Evolutionary conservation across 2,329 filamentous ascomycete genomes (phyloP).

Genomic region (Sodiomyces alkalinus): DNA sequence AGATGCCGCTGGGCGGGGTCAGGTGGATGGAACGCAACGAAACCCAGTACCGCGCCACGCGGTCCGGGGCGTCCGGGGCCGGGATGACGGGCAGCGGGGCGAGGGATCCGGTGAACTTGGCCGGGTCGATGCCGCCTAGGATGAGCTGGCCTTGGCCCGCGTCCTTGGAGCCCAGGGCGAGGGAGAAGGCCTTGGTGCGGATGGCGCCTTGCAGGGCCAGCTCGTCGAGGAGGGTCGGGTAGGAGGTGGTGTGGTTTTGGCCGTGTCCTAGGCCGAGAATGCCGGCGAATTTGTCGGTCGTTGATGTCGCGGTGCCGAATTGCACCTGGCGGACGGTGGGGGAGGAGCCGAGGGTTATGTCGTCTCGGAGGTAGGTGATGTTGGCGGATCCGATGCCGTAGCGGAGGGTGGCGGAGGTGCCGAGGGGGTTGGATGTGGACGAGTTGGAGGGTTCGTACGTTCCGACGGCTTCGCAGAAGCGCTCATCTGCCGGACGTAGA

Average conservation of each 20-base stretch:
- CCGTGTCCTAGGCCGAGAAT: slow-evolving; percentile 67
- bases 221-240: slow-evolving; percentile 37
- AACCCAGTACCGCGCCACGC: slow-evolving; percentile 36
- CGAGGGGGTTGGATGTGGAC: slow-evolving; percentile 18
- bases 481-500: slow-evolving; percentile 23
- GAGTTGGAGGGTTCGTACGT: slow-evolving; percentile 27
- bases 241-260: slow-evolving; percentile 25
- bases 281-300: slow-evolving; percentile 31
- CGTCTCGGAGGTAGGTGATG: slow-evolving; percentile 33
- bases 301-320: slow-evolving; percentile 47
- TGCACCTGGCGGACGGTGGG: slow-evolving; percentile 35
- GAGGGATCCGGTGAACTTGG: slow-evolving; percentile 46
- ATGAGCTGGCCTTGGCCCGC: slow-evolving; percentile 47
- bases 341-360: slow-evolving; percentile 25
- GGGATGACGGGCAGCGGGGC: slow-evolving; percentile 45
- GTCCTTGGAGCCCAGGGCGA: slow-evolving; percentile 48
- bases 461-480: slow-evolving; percentile 30
- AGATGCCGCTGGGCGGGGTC: slow-evolving; percentile 19
- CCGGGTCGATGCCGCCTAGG: slow-evolving; percentile 52
- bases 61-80: slow-evolving; percentile 36
- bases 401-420: slow-evolving; percentile 22
- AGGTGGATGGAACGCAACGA: slow-evolving; percentile 28
- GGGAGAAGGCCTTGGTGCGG: slow-evolving; percentile 44
- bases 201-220: slow-evolving; percentile 36
- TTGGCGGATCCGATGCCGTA: slow-evolving; percentile 37